Base-by-base conservation (phyloP, 2,329 filamentous ascomycete genomes). In the Sporothrix variecibatus region DNA sequence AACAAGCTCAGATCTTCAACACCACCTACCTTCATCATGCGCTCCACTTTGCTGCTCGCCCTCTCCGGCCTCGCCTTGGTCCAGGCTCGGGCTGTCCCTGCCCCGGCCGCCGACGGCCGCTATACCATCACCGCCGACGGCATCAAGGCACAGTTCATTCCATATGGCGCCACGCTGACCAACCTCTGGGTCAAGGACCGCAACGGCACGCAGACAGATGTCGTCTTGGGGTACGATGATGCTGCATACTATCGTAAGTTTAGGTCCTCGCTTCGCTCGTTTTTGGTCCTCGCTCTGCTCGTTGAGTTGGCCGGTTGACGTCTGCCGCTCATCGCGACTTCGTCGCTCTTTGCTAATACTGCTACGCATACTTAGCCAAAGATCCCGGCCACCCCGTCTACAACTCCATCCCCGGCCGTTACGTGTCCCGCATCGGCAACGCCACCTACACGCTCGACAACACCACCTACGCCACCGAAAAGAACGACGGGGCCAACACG, bases 171-270 rank as follows among this genome's bases (percentile, higher is more conserved):
- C 6, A 87, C 85, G 56, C 84, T 91, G 76, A 87, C 88, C 65
- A 91, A 91, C 79, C 83, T 92, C 28, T 91, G 88, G 80, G 86
- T 91, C 77, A 87, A 87, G 75, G 89, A 91, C 80, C 89, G 88
- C 77, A 84, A 89, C 72, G 89, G 89, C 73, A 82, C 88, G 26
- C 86, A 89, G 77, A 85, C 90, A 69, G 89, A 91, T 75, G 86
- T 91, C 49, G 89, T 92, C 1, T 84, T 92, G 11, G 90, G 90
- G 9, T 91, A 89, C 79, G 89, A 91, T 79, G 88, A 90, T 78
- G 85, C 86, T 31, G 84, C 83, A 28, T 87, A 87, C 79, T 91
- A 91, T 79, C 84, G 84, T 85, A 76, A 77, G 69, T 71, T 20
- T 9, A 6, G 20, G 56, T 4, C 28, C 8, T 34, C 26, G 28